Evolutionary conservation across 441 rosid genomes (phyloP).

Genomic region (Populus trichocarpa): DNA sequence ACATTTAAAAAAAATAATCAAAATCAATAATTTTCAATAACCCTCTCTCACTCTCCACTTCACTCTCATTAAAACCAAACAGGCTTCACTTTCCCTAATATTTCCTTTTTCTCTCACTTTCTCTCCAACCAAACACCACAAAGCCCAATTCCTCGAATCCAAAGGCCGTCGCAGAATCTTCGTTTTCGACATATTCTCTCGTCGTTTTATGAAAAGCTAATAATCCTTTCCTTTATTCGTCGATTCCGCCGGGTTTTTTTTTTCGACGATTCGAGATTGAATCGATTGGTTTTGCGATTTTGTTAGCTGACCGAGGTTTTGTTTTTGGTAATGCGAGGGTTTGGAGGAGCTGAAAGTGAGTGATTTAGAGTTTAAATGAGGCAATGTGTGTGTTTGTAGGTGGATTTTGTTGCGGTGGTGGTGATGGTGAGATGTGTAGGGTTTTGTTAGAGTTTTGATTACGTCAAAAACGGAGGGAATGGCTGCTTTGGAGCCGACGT

Average conservation of each 20-base stretch:
- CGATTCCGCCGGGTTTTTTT: conserved; percentile 13
- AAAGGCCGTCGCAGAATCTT: conserved; percentile 22
- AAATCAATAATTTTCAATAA: conserved; percentile 34
- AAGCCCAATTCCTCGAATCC: conserved; percentile 15
- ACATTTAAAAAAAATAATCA: conserved; percentile 26
- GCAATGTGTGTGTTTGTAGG: neutral
- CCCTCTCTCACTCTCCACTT: conserved; percentile 16
- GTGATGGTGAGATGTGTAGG: conserved; percentile 18
- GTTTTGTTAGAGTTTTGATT: conserved; percentile 8
- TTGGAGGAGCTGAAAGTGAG: neutral
- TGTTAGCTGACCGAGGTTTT: neutral
- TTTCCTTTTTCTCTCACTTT: conserved; percentile 28
- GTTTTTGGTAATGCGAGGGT: neutral
- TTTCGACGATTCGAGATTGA: neutral
- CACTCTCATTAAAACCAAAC: neutral
- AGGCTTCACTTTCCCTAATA: neutral
- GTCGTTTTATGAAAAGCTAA: conserved; percentile 11
- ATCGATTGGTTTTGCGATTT: neutral
- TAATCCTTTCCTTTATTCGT: conserved; percentile 7
- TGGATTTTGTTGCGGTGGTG: conserved; percentile 2
- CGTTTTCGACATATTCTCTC: conserved; percentile 20
- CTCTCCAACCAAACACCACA: neutral
- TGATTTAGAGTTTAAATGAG: conserved; percentile 14
- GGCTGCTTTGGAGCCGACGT: conserved; percentile 43
- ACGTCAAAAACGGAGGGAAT: conserved; percentile 28